Percentiles rank a stretch among this genome's conserved stretches.
phyloP scores from a whole-genome alignment of 768 basidiomycete species.

The Pisolithus sp. region DNA sequence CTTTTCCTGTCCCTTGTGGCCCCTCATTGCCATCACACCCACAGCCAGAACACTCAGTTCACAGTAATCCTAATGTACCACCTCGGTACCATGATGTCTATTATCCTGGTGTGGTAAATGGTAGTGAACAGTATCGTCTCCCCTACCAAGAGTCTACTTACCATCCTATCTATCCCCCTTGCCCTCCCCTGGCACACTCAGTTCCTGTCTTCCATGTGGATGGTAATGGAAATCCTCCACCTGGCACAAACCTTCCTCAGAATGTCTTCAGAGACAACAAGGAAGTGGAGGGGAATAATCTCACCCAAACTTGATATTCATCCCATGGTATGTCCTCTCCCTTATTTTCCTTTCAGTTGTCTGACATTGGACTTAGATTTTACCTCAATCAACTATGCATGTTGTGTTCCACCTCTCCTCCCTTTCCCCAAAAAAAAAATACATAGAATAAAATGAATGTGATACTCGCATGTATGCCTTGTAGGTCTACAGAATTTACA shows the following conservation, averaged over 20 bases:
- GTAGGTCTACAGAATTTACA: too few species aligned
- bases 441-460: too few species aligned
- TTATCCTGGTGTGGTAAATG: not conserved
- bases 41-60: not conserved
- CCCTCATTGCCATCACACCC: not conserved
- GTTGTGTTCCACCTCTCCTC: too few species aligned
- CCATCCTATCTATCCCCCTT: not conserved
- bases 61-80: not conserved
- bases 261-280: not conserved
- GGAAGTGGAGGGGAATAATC: not conserved
- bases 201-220: not conserved
- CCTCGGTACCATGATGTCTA: not conserved
- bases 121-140: too few species aligned
- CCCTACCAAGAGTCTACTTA: not conserved
- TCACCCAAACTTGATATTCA: not conserved
- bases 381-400: not conserved
- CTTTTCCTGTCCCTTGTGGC: not conserved
- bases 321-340: not conserved
- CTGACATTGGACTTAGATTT: not conserved
- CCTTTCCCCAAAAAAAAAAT: too few species aligned
- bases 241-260: not conserved
- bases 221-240: not conserved
- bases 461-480: too few species aligned
- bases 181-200: not conserved
- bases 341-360: not conserved